Conservation (phyloP, 176 grass and related monocot genomes). For the Microstegium vimineum region DNA sequence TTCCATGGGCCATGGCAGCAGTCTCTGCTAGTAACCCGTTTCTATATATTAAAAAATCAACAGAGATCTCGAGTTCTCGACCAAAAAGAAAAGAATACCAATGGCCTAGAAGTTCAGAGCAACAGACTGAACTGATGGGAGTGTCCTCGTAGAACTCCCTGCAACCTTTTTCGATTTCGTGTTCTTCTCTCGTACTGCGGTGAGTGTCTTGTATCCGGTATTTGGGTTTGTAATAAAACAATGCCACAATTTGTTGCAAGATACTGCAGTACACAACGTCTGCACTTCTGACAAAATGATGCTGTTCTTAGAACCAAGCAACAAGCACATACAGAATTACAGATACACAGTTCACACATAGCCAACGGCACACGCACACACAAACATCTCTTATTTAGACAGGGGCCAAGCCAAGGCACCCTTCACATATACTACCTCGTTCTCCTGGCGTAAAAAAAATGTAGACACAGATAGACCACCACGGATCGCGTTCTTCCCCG, state of each 20-base stretch:
- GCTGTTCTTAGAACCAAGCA: slow-evolving; percentile 21
- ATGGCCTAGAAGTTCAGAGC: not conserved
- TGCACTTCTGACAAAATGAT: not conserved
- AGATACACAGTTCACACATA: not conserved
- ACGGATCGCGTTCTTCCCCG: slow-evolving; percentile 8
- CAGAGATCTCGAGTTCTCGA: not conserved
- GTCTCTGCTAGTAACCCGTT: not conserved
- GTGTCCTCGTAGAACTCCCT: not conserved
- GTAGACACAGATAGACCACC: not conserved
- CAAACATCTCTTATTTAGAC: slow-evolving; percentile 28
- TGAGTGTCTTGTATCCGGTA: not conserved
- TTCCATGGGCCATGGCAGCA: not conserved
- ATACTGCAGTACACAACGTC: not conserved
- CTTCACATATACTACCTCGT: slow-evolving; percentile 8
- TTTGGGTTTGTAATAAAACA: not conserved
- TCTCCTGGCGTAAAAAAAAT: slow-evolving; percentile 24
- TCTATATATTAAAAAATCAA: not conserved
- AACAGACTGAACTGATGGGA: not conserved
- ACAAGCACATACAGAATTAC: not conserved
- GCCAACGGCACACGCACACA: not conserved
- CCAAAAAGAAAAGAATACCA: not conserved
- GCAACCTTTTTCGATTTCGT: not conserved
- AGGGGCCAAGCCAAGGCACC: slow-evolving; percentile 23
- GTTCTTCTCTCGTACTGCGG: not conserved
- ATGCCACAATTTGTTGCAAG: slow-evolving; percentile 13